These are phyloP conservation scores for Teunomyces funiuensis DNA, from an alignment of 805 yeast species.

Conservation along the genomic window DNA sequence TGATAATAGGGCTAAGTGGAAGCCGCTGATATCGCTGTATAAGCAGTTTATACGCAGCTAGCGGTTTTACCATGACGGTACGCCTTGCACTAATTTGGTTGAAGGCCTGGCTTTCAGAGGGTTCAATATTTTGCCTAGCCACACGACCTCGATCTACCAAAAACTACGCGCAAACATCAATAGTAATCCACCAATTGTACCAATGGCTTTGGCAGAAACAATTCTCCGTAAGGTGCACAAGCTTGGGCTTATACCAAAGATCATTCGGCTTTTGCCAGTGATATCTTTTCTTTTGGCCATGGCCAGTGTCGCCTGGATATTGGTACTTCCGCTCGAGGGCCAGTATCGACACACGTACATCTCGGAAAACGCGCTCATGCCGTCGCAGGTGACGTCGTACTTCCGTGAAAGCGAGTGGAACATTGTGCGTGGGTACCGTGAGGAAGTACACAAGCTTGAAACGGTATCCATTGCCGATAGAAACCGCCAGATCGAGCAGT, in stretches of 20 bases:
- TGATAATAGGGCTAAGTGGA: conserved; percentile 25
- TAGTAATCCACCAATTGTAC: background rate
- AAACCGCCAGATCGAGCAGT: conserved; percentile 48
- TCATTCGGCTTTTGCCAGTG: conserved; percentile 32
- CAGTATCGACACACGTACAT: conserved; percentile 81
- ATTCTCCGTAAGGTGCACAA: conserved; percentile 39
- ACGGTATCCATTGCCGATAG: conserved; percentile 28
- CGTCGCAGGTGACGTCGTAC: conserved; percentile 90
- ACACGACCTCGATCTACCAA: no score
- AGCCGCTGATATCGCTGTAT: conserved; percentile 26
- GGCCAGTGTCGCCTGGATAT: conserved; percentile 45
- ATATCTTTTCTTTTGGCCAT: conserved; percentile 35
- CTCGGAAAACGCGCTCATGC: conserved; percentile 95
- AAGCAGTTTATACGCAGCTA: conserved; percentile 20
- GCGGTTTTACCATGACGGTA: background rate
- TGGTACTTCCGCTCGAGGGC: conserved; percentile 73
- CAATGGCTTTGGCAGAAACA: conserved; percentile 47
- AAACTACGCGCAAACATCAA: background rate
- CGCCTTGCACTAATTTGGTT: no score
- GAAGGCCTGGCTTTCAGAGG: no score
- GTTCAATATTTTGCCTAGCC: no score
- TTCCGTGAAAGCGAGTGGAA: conserved; percentile 96
- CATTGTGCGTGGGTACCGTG: conserved; percentile 78
- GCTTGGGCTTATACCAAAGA: conserved; percentile 38
- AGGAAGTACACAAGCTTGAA: conserved; percentile 48